Percentiles rank a stretch among this genome's conserved stretches.
Evolutionary conservation across 768 basidiomycete species (phyloP).

Genomic region (Rhizopogon vinicolor): DNA sequence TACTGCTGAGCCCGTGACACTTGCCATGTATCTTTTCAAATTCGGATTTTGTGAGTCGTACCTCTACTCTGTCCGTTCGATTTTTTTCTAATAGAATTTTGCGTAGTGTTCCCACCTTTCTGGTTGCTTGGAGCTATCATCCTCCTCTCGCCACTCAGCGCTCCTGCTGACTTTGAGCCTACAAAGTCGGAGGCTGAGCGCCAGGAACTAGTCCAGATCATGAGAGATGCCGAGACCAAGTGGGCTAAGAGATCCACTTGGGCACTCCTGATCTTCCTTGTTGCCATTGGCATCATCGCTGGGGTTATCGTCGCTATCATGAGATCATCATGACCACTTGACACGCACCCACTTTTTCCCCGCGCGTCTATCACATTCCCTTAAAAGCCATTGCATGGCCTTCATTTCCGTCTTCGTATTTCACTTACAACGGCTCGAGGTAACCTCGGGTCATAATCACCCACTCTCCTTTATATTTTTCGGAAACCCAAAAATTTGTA

Average conservation of each 20-base stretch:
- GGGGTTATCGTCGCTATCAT: constrained; percentile 5
- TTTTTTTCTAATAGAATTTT: neutral
- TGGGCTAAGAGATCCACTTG: constrained; percentile 36
- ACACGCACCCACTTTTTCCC: neutral
- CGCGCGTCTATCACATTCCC: neutral
- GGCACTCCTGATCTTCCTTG: constrained; percentile 6
- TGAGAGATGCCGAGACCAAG: constrained; percentile 33
- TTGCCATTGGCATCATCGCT: constrained; percentile 1
- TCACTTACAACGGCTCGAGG: neutral
- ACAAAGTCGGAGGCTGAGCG: constrained; percentile 34
- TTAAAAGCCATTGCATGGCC: neutral
- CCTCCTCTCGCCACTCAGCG: constrained; percentile 34
- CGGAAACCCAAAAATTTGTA: neutral
- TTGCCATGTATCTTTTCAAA: constrained; percentile 45
- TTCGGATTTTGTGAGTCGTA: constrained; percentile 42
- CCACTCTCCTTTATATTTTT: neutral
- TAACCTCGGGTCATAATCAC: neutral
- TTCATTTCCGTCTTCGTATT: constrained; percentile 1
- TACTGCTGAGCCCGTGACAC: constrained; percentile 35
- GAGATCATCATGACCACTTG: neutral
- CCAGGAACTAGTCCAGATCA: constrained; percentile 22
- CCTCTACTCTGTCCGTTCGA: neutral
- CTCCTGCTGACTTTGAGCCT: constrained; percentile 23
- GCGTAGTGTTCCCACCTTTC: constrained; percentile 43
- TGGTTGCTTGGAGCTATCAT: constrained; percentile 41